A percentile compares a stretch with the other conserved stretches of the same genome.
These are phyloP conservation scores for Usnea hakonensis DNA, from an alignment of 495 filamentous ascomycete species.

Conservation along the genomic window DNA sequence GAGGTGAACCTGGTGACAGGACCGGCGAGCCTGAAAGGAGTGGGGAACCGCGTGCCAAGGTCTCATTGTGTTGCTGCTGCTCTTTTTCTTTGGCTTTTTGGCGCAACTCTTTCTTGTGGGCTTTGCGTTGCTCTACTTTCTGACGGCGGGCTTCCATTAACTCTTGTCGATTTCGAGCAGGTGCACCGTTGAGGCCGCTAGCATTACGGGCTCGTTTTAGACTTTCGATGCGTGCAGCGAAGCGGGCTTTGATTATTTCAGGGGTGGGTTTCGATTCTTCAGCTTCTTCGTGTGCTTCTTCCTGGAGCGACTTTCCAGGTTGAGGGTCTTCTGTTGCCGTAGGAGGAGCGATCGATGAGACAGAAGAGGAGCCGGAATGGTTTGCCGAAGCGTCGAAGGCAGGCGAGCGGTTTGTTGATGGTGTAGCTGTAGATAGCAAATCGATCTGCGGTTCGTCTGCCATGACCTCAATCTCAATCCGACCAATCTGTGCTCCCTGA, in stretches of 20 bases:
- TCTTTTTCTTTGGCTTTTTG: conserved; percentile 69
- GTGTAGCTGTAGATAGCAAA: conserved; percentile 38
- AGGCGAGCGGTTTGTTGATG: conserved; percentile 53
- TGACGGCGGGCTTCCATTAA: conserved; percentile 79
- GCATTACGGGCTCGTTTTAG: conserved; percentile 69
- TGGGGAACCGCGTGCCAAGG: conserved; percentile 53
- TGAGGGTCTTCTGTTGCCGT: conserved; percentile 36
- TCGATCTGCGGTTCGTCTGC: conserved; percentile 36
- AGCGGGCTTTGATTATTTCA: conserved; percentile 60
- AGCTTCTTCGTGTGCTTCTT: conserved; percentile 19
- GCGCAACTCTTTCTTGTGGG: conserved; percentile 76
- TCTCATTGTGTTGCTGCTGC: conserved; percentile 58
- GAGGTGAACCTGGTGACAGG: conserved; percentile 29
- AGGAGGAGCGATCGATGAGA: conserved; percentile 59
- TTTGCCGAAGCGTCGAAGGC: conserved; percentile 52
- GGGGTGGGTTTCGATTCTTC: conserved; percentile 51
- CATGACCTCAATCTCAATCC: conserved; percentile 42
- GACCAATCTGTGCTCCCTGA: conserved; percentile 28
- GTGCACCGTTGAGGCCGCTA: conserved; percentile 67
- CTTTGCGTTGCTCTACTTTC: conserved; percentile 77
- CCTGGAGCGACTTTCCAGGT: conserved; percentile 24
- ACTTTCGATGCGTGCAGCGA: conserved; percentile 71
- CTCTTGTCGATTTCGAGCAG: conserved; percentile 75
- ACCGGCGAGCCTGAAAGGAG: conserved; percentile 45
- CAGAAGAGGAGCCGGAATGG: conserved; percentile 61